Evolutionary conservation across 257 asterid species (phyloP), one percentile per base, ranked within the genome.

Genomic region (Ocimum tenuiflorum): DNA sequence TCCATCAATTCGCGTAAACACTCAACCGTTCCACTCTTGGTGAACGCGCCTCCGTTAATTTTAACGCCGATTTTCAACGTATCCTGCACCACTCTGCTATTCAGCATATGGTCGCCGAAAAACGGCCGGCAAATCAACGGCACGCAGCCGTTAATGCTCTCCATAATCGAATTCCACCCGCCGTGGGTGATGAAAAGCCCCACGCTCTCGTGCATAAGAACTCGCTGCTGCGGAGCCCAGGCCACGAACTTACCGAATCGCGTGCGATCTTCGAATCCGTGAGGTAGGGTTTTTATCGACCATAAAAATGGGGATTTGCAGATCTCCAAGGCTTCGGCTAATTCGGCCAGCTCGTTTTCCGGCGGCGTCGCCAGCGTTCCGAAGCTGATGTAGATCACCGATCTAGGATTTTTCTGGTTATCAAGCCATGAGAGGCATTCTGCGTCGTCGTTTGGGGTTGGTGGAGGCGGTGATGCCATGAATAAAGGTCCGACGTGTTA

Each of bases 121-220:
- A 86, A 84, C 0, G 94, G 96, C 80, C 94, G 54, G 53, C 94
- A 88, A 10, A 88, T 74, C 80, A 88, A 3, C 50, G 94, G 89
- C 29, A 88, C 96, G 31, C 88, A 72, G 46, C 68, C 42, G 7
- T 68, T 71, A 2, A 86, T 72, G 2, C 91, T 81, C 66, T 88
- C 96, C 14, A 79, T 53, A 10, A 86, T 55, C 18, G 96, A 88
- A 17, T 88, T 86, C 96, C 96, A 88, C 0, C 96, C 96, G 35
- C 96, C 76, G 60, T 88, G 96, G n/a, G 86, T 86, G 18, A 86
- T 65, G 43, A 86, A 86, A 6, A 64, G 87, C 3, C 89, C 90
- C 2, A 86, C 78, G 1, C 62, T 67, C 1, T 41, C 20, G 24
- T 81, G 83, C 38, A 51, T 79, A 5, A 88, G 83, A 7, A 84